phyloP scores from a whole-genome alignment of 768 basidiomycete species.

The Strobilomyces echinocephalus region DNA sequence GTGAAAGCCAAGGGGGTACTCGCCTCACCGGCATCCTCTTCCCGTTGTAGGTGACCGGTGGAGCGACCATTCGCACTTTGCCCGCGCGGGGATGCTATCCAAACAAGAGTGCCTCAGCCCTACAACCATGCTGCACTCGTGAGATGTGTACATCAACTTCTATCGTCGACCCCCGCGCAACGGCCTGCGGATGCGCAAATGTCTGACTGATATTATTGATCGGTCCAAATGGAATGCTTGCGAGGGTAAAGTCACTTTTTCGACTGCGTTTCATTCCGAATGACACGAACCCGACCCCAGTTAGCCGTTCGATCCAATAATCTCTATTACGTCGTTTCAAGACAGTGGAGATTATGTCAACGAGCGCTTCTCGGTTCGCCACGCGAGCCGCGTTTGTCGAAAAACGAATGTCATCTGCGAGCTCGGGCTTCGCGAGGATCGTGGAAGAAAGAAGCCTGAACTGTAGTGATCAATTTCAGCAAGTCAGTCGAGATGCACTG shows the following conservation, averaged over 20 bases:
- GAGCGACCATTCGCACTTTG: conserved; percentile 72
- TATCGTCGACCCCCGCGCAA: conserved; percentile 68
- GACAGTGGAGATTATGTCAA: conserved; percentile 59
- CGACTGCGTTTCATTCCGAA: conserved; percentile 5
- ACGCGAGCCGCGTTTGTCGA: conserved; percentile 74
- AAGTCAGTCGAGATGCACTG: background rate
- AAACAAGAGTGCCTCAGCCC: conserved; percentile 11
- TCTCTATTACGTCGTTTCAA: conserved; percentile 56
- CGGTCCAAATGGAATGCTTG: conserved; percentile 78
- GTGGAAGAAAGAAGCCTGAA: conserved; percentile 64
- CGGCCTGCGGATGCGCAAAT: conserved; percentile 82
- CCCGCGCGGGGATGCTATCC: conserved; percentile 69
- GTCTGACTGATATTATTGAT: conserved; percentile 91
- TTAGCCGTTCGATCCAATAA: conserved; percentile 72
- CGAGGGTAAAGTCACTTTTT: conserved; percentile 8
- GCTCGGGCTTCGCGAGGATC: conserved; percentile 57
- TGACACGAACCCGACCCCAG: conserved; percentile 68
- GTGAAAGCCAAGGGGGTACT: conserved; percentile 84
- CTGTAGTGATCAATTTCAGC: conserved; percentile 35
- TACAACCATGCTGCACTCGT: conserved; percentile 30
- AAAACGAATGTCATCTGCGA: conserved; percentile 61
- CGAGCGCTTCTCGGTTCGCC: conserved; percentile 63
- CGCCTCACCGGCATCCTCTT: conserved; percentile 65
- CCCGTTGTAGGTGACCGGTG: conserved; percentile 80
- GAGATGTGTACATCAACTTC: conserved; percentile 65